Percentiles rank a stretch among this genome's conserved stretches.
phyloP scores from a whole-genome alignment of 2,329 filamentous ascomycete genomes.

The Remersonia thermophila region DNA sequence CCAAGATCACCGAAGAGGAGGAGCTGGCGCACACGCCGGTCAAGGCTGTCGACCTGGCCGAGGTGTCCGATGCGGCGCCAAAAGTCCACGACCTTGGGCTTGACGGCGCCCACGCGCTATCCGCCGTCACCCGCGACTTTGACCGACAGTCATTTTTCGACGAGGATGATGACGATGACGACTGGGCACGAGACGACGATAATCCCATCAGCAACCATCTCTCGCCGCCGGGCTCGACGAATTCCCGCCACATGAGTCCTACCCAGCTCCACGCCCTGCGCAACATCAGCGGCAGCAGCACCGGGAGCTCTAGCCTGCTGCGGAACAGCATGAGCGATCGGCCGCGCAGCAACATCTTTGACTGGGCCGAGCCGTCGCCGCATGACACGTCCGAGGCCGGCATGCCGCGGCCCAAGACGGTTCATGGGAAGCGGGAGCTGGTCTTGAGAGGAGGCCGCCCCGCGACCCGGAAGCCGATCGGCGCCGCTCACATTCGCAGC shows the following conservation, averaged over 20 bases:
- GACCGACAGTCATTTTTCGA: slow-evolving; percentile 35
- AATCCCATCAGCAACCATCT: slow-evolving; percentile 42
- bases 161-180: slow-evolving; percentile 51
- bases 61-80: slow-evolving; percentile 13
- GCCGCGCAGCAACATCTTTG: slow-evolving; percentile 59
- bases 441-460: slow-evolving; percentile 59
- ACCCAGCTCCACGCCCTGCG: slow-evolving; percentile 42
- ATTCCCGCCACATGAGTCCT: slow-evolving; percentile 40
- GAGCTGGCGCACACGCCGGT: slow-evolving; percentile 37
- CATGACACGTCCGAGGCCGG: slow-evolving; percentile 49
- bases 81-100: slow-evolving; percentile 16
- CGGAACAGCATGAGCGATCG: slow-evolving; percentile 30
- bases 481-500: slow-evolving; percentile 60
- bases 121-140: slow-evolving; percentile 28
- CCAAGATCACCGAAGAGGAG: slow-evolving; percentile 53
- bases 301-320: slow-evolving; percentile 24
- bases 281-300: slow-evolving; percentile 35
- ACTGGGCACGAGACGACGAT: slow-evolving; percentile 48
- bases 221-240: slow-evolving; percentile 46
- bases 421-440: slow-evolving; percentile 62
- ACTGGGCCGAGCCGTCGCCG: slow-evolving; percentile 58
- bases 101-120: slow-evolving; percentile 21
- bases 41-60: slow-evolving; percentile 24
- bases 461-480: slow-evolving; percentile 54
- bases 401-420: slow-evolving; percentile 57